Evolutionary conservation across 495 filamentous ascomycete species (phyloP).

Genomic region (Daldinia decipiens): DNA sequence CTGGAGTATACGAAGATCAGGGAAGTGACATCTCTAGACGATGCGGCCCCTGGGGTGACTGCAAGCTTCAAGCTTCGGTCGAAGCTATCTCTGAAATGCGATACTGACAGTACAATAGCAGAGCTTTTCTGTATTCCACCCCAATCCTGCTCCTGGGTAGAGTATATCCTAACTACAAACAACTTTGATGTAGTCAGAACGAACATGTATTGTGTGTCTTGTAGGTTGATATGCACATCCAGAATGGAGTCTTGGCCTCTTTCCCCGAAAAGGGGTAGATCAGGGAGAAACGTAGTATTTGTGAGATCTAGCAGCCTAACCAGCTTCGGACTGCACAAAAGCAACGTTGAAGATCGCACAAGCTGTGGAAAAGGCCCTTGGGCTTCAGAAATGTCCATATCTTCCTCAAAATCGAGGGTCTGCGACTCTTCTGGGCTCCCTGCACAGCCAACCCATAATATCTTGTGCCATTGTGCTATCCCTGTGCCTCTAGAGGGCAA

Average conservation of each 20-base stretch:
- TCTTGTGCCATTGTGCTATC: constrained; percentile 39
- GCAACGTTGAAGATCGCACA: constrained; percentile 41
- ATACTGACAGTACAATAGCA: constrained; percentile 38
- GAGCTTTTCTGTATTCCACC: constrained; percentile 37
- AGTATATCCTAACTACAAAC: constrained; percentile 41
- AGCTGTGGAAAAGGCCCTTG: constrained; percentile 38
- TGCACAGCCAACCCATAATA: constrained; percentile 43
- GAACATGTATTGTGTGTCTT: constrained; percentile 44
- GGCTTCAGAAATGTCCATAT: constrained; percentile 18
- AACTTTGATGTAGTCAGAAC: constrained; percentile 44
- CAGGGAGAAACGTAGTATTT: constrained; percentile 35
- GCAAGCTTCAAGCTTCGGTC: constrained; percentile 36
- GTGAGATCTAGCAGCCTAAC: constrained; percentile 44
- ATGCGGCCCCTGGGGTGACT: constrained; percentile 32
- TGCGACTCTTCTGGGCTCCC: constrained; percentile 23
- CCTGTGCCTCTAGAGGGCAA: constrained; percentile 31
- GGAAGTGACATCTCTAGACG: constrained; percentile 22
- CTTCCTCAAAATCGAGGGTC: constrained; percentile 31
- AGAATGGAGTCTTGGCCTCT: constrained; percentile 39
- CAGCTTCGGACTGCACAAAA: constrained; percentile 39
- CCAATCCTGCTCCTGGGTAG: constrained; percentile 29
- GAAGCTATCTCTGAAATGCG: constrained; percentile 44
- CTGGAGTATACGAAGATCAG: constrained; percentile 44
- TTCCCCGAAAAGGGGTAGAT: constrained; percentile 28
- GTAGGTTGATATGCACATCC: constrained; percentile 38